These are phyloP conservation scores for Aphanomyces stellatus DNA, from an alignment of 352 stramenopile genomes.

Conservation along the genomic window DNA sequence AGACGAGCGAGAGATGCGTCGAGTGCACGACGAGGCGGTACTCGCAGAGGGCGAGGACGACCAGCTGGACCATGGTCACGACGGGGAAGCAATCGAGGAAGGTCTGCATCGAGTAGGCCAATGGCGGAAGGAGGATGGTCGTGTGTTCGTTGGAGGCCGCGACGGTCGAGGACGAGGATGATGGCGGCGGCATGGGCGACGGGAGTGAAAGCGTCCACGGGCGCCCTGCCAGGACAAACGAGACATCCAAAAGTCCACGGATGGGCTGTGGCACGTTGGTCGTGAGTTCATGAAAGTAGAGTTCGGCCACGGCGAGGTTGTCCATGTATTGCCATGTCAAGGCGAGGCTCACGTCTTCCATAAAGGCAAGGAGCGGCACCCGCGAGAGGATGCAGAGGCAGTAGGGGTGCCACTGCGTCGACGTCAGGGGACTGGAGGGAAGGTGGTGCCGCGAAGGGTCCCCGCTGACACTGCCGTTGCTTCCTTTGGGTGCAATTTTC, in stretches of 20 bases:
- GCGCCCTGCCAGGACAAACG: slow-evolving; percentile 24
- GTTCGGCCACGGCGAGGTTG: not conserved
- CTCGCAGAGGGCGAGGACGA: slow-evolving; percentile 61
- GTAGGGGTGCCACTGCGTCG: slow-evolving; percentile 47
- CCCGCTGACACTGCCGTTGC: slow-evolving; percentile 8
- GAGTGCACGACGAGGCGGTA: slow-evolving; percentile 76
- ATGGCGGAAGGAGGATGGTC: slow-evolving; percentile 33
- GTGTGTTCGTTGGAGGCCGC: slow-evolving; percentile 23
- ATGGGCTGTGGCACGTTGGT: slow-evolving; percentile 48
- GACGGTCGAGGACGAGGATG: not conserved
- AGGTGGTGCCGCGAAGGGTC: slow-evolving; percentile 15
- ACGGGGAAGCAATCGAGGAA: slow-evolving; percentile 72
- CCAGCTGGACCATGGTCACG: slow-evolving; percentile 59
- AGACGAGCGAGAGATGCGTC: slow-evolving; percentile 61
- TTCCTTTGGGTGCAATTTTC: too few species aligned
- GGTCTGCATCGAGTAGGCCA: slow-evolving; percentile 55
- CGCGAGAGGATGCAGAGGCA: slow-evolving; percentile 69
- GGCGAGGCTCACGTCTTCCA: slow-evolving; percentile 20
- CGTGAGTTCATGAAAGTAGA: slow-evolving; percentile 30
- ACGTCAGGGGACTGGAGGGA: too few species aligned
- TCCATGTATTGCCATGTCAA: slow-evolving; percentile 1
- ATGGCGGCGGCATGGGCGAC: not conserved
- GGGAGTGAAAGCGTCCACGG: not conserved
- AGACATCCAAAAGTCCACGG: slow-evolving; percentile 53
- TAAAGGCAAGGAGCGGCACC: slow-evolving; percentile 47